Base-by-base conservation (phyloP, 768 basidiomycete genomes). In the Phanerochaete carnosa region DNA sequence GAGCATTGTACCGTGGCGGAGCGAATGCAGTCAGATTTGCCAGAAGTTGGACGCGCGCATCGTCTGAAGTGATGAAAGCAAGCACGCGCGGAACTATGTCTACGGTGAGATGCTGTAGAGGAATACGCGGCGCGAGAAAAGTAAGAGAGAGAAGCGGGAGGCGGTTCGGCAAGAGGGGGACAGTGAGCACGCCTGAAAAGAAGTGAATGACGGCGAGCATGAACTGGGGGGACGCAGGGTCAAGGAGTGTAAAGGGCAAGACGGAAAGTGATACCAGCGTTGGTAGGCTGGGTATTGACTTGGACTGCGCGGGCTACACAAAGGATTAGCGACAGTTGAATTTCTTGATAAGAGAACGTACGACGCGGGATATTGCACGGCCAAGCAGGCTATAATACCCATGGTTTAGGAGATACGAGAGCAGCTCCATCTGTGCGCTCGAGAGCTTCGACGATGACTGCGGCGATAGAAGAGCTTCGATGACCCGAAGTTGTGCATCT, bases 101-200 rank as follows among this genome's bases (percentile, higher is more conserved):
- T 22, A 72, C 61, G 58, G 73, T 65, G 25, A 81, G 57, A 12
- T 74, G 72, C 13, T 74, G 70, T 22, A 86, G 76, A 1, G 93
- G 92, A 13, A 95, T 76, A 11, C 79, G 76, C 16, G 84, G 77
- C 16, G 89, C 85, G 43, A 98, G 76, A 25, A 80, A 73, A 3
- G 85, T 84, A 35, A 96, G 80, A 23, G 84, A 80, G 0, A 75
- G 71, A 23, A 87, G 76, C 35, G 84, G 89, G 49, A 90, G 76
- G 8, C 85, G 88, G 71, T 91, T 89, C 0, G 92, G 93, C 0
- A 98, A 80, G 0, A 93, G 75, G 0, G 91, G 89, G 46, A 95
- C 77, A 1, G 87, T 81, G 59, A 96, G 77, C 57, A 95, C 83
- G 61, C 76, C 72, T 16, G 76, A 68, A 56, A 90, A 64, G 29